phyloP scores from a whole-genome alignment of 805 yeast genomes.

The Brettanomyces nanus region DNA sequence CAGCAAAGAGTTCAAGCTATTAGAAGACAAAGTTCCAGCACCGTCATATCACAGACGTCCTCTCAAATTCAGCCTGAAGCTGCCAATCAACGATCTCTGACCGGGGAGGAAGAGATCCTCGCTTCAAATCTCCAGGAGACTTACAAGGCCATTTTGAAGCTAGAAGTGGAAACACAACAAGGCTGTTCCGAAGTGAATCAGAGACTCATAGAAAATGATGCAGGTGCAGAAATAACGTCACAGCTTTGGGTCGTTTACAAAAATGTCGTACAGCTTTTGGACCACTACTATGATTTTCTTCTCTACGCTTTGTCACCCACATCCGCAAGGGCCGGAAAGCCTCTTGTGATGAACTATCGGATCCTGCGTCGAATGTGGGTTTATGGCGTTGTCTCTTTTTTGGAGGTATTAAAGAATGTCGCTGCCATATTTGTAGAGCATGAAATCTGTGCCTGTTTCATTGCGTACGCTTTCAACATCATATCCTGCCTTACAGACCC shows the following conservation, averaged over 20 bases:
- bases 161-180: constrained; percentile 63
- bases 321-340: constrained; percentile 65
- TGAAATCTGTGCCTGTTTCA: constrained; percentile 69
- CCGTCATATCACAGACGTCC: constrained; percentile 18
- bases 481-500: constrained; percentile 48
- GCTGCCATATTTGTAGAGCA: constrained; percentile 64
- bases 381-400: constrained; percentile 73
- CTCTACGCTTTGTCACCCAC: constrained; percentile 62
- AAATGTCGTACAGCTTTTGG: constrained; percentile 54
- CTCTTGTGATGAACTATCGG: constrained; percentile 67
- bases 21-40: constrained; percentile 21
- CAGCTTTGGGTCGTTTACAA: constrained; percentile 68
- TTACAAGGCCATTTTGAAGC: constrained; percentile 57
- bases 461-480: constrained; percentile 61
- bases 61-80: constrained; percentile 5
- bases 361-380: constrained; percentile 80
- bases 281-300: constrained; percentile 65
- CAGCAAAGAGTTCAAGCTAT: constrained; percentile 1
- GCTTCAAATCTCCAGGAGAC: constrained; percentile 70
- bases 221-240: constrained; percentile 44
- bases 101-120: constrained; percentile 56
- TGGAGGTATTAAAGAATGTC: constrained; percentile 69
- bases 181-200: constrained; percentile 54
- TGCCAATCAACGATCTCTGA: constrained; percentile 19
- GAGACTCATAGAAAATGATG: constrained; percentile 37